Conservation (phyloP, 176 grass and related monocot genomes). For the Triticum turgidum region DNA sequence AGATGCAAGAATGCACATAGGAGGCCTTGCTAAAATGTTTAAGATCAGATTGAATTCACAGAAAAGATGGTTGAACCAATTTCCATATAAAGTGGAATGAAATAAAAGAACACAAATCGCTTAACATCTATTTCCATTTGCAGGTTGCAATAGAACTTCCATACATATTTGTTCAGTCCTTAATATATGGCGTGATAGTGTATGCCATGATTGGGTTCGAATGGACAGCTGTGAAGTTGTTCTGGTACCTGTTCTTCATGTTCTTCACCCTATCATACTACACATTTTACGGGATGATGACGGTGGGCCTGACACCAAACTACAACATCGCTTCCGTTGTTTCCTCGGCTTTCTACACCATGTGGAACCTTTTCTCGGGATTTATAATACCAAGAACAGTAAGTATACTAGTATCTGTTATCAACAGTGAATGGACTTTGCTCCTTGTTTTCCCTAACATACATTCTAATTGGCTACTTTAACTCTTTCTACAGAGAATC, state of each 20-base stretch:
- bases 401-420: neutral
- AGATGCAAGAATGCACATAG: neutral
- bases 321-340: slow-evolving; percentile 51
- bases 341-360: neutral
- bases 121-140: neutral
- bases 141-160: slow-evolving; percentile 49
- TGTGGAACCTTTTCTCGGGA: slow-evolving; percentile 29
- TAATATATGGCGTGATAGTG: slow-evolving; percentile 62
- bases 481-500: slow-evolving; percentile 1
- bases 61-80: neutral
- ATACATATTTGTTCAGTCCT: slow-evolving; percentile 55
- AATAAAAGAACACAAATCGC: neutral
- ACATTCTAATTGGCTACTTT: neutral
- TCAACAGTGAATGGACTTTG: neutral
- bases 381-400: slow-evolving; percentile 23
- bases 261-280: slow-evolving; percentile 81
- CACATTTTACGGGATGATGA: slow-evolving; percentile 93
- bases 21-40: no score
- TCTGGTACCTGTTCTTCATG: slow-evolving; percentile 91
- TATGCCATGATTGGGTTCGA: slow-evolving; percentile 78
- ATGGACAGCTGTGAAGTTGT: slow-evolving; percentile 73
- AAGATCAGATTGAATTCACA: neutral
- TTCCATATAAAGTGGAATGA: neutral
- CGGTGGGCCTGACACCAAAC: slow-evolving; percentile 65
- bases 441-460: neutral